phyloP scores from a whole-genome alignment of 345 rosid genomes.

The Dipteronia sinensis region DNA sequence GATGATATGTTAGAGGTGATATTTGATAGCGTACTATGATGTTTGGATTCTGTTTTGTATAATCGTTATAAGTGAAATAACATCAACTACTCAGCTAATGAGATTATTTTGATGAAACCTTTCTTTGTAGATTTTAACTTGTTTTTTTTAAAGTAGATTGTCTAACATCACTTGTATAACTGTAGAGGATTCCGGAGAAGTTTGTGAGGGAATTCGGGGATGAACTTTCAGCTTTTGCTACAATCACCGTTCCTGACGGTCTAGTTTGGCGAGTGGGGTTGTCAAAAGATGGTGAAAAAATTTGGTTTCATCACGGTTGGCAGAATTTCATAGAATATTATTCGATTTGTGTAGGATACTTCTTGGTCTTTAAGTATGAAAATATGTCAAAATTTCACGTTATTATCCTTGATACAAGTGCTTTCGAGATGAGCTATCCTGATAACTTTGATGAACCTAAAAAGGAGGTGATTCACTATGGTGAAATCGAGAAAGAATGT shows the following conservation, averaged over 20 bases:
- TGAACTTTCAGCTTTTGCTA: no score
- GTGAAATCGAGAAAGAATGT: no score
- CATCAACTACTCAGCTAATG: no score
- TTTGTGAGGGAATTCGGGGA: no score
- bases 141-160: neutral
- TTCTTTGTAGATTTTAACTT: neutral
- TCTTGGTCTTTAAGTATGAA: constrained; percentile 40
- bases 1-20: no score
- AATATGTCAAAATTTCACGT: constrained; percentile 39
- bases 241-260: constrained; percentile 15
- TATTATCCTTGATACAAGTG: constrained; percentile 32
- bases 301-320: constrained; percentile 52
- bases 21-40: no score
- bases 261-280: constrained; percentile 39
- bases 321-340: constrained; percentile 36
- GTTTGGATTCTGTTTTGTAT: no score
- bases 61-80: no score
- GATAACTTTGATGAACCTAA: constrained; percentile 24
- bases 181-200: no score
- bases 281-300: constrained; percentile 18
- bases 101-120: neutral
- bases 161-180: no score
- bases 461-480: no score
- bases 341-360: constrained; percentile 33
- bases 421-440: constrained; percentile 39